Percentiles rank a stretch among this genome's conserved stretches.
Evolutionary conservation across 345 rosid species (phyloP).

Genomic region (Eucalyptus curtisii): DNA sequence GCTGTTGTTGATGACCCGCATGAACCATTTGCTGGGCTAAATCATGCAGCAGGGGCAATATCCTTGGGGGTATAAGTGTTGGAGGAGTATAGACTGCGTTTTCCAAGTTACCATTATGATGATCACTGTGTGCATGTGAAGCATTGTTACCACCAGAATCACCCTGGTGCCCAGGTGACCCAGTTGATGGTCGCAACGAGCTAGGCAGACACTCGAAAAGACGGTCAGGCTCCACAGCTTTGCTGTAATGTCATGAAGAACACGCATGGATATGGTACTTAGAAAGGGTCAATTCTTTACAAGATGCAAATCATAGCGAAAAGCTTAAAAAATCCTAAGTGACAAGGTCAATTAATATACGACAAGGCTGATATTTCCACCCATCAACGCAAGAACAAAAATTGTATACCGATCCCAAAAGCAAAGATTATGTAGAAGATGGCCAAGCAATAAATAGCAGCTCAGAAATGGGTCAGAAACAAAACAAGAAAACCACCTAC

Average conservation of each 20-base stretch:
- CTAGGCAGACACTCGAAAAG: slow-evolving; percentile 94
- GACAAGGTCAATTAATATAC: neutral
- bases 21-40: slow-evolving; percentile 87
- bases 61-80: slow-evolving; percentile 74
- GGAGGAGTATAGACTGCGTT: slow-evolving; percentile 65
- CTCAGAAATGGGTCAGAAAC: neutral
- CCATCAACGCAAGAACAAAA: neutral
- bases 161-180: slow-evolving; percentile 32
- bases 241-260: slow-evolving; percentile 33
- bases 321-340: neutral
- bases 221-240: slow-evolving; percentile 91
- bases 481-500: neutral
- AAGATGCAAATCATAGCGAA: neutral
- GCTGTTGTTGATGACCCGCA: slow-evolving; percentile 77
- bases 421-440: neutral
- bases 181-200: slow-evolving; percentile 79
- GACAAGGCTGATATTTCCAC: neutral
- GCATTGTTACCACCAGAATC: slow-evolving; percentile 30
- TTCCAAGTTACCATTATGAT: slow-evolving; percentile 42
- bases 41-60: slow-evolving; percentile 85
- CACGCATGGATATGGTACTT: neutral
- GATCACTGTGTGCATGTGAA: slow-evolving; percentile 34
- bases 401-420: neutral
- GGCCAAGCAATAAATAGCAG: neutral
- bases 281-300: neutral